A percentile compares a stretch with the other conserved stretches of the same genome.
Evolutionary conservation across 1,284 basidiomycete genomes (phyloP).

Genomic region (Xerocomus nothofagi): DNA sequence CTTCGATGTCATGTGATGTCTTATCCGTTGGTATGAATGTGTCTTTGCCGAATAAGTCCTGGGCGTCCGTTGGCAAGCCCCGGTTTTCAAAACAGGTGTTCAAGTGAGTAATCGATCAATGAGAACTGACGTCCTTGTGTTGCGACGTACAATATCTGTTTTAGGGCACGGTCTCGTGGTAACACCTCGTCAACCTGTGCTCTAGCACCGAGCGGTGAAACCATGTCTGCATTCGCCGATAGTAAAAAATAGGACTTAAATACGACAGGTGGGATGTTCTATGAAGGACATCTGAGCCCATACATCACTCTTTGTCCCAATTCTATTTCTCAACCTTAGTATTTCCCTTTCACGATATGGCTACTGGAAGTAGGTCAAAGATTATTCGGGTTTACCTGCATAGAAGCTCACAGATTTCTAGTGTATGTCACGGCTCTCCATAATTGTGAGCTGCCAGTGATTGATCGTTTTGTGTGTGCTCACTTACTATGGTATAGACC

Average conservation of each 20-base stretch:
- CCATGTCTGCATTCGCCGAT: conserved; percentile 8
- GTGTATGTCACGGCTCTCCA: conserved; percentile 48
- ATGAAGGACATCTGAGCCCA: conserved; percentile 1
- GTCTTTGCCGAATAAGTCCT: not conserved
- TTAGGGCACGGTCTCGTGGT: conserved; percentile 2
- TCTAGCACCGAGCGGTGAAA: not conserved
- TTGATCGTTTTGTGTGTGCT: not conserved
- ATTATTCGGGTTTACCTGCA: not conserved
- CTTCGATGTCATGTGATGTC: conserved; percentile 3
- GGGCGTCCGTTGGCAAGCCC: conserved; percentile 8
- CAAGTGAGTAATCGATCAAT: conserved; percentile 17
- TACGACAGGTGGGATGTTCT: conserved; percentile 10
- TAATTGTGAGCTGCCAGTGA: conserved; percentile 44
- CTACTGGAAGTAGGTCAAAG: conserved; percentile 22
- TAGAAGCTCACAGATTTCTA: conserved; percentile 24
- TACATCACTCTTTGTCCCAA: not conserved
- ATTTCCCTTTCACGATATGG: conserved; percentile 16
- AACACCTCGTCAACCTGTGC: conserved; percentile 7
- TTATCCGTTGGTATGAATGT: not conserved
- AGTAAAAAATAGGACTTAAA: conserved; percentile 21
- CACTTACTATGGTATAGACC: conserved; percentile 35
- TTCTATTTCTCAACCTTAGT: not conserved
- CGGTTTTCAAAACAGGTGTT: conserved; percentile 30
- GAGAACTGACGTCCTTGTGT: not conserved
- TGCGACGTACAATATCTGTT: conserved; percentile 1